phyloP scores from a whole-genome alignment of 164 flowering plant genomes.

The Malania oleifera region DNA sequence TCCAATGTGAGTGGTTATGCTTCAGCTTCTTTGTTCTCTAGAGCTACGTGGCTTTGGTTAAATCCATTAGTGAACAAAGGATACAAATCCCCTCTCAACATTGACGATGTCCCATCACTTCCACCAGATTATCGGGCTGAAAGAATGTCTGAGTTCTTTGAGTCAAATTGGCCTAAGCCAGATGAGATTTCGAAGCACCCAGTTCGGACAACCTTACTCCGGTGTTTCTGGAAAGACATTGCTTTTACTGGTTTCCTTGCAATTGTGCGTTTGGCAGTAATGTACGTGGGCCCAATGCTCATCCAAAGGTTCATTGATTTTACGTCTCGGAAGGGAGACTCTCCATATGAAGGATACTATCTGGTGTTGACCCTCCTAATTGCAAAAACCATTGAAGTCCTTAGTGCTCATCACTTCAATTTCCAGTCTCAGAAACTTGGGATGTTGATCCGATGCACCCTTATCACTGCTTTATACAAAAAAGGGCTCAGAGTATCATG shows the following conservation, averaged over 20 bases:
- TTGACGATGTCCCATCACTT: no score
- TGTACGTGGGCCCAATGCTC: constrained; percentile 18
- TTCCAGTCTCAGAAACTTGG: not conserved
- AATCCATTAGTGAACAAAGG: no score
- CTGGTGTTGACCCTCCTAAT: not conserved
- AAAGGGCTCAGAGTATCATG: constrained; percentile 18
- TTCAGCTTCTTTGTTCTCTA: no score
- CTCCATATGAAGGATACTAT: not conserved
- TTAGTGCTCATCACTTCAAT: not conserved
- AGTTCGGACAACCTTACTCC: constrained; percentile 10
- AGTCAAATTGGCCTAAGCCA: constrained; percentile 16
- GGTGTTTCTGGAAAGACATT: constrained; percentile 20
- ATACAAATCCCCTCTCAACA: no score
- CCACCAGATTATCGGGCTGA: no score
- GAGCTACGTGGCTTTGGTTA: no score
- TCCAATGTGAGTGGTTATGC: no score
- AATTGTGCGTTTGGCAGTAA: constrained; percentile 10
- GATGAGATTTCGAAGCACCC: constrained; percentile 10
- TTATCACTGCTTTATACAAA: constrained; percentile 6
- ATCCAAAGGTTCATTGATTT: constrained; percentile 16
- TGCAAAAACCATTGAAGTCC: not conserved
- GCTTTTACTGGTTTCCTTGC: constrained; percentile 15
- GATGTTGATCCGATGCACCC: not conserved
- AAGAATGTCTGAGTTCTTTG: constrained; percentile 15
- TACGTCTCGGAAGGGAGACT: constrained; percentile 9